Evolutionary conservation across 805 yeast species (phyloP), one percentile per base, ranked within the genome.

Genomic region (Ogataea ganodermae): DNA sequence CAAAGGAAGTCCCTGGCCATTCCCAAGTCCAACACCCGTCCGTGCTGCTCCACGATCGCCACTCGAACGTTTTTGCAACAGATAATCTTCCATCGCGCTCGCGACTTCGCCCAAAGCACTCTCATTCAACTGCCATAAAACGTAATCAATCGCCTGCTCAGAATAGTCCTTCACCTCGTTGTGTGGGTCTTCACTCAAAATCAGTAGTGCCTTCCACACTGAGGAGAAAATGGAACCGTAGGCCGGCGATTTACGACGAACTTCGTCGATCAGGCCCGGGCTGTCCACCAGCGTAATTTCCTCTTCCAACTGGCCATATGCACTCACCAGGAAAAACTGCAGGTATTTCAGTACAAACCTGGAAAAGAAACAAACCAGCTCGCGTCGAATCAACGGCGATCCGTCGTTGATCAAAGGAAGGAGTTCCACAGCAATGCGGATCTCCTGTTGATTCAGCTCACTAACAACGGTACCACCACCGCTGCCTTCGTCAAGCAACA

Each of bases 131-230:
- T 80, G 78, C 41, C 79, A 60, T 65, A 87, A 70, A 18, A 90
- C 81, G 51, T 76, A 81, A 63, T 90, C 97, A 16, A 89, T 83
- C 12, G 89, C 77, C 23, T 78, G 80, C 46, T 83, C 84, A 0
- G 97, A 92, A 50, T 80, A 73, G 40, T 78, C 78, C 48, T 79
- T 81, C 6, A 91, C 90, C 65, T 89, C 96, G 28, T 78, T 69
- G 64, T 86, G 94, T 0, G 98, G 96, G 65, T 94, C 99, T 53
- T 86, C 90, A 1, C 96, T 79, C 23, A 89, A 67, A 22, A 89
- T 81, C 39, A 94, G 71, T 27, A 92, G 64, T 0, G 92, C 83
- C 55, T 89, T 87, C 97, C 98, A 94, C 7, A 86, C 80, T 1
- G 96, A 86, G 45, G 89, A 79, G 63, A 86, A 89, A 7, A 89